Base-by-base conservation (phyloP, 805 yeast species). In the Wickerhamomyces bovis region DNA sequence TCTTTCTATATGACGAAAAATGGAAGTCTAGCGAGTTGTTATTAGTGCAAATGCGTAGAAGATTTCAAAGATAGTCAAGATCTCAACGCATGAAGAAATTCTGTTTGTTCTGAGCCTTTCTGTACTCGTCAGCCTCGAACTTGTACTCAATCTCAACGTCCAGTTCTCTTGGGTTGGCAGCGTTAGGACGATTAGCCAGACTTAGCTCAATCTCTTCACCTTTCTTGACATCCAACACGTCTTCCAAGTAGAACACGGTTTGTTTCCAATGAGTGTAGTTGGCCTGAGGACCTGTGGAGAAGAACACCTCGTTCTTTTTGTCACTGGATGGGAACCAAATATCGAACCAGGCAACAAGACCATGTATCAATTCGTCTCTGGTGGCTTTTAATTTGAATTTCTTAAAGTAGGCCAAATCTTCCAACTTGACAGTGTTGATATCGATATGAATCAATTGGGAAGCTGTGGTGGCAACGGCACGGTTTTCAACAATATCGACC, bases 191-290 rank as follows among this genome's bases (percentile, higher is more conserved):
- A 52, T 87, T 82, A 11, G 84, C 78, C 49, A 94, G 70, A 26
- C 71, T 69, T 41, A 98, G 94, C 48, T 76, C 75, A 54, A 95
- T 72, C 38, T 65, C 61, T 59, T 94, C 99, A 48, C 92, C 96
- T 55, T 73, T 72, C 61, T 83, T 82, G 52, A 85, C 69, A 60
- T 81, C 86, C 53, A 92, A 68, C 25, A 87, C 95, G 58, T 88
- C 86, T 56, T 77, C 81, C 61, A 92, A 75, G 67, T 94, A 95
- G 69, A 95, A 89, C 1, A 94, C 95, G 18, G 97, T 86, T 71
- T 94, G 99, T 67, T 94, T 95, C 99, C 99, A 94, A 71, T 94
- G 99, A 15, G 99, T 94, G 74, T 90, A 89, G 56, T 81, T 80
- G 42, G 89, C 83, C 69, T 85, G 89, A 31, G 99, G 97, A 21